Evolutionary conservation across 306 rosid genomes (phyloP).

Genomic region (Cercis canadensis): DNA sequence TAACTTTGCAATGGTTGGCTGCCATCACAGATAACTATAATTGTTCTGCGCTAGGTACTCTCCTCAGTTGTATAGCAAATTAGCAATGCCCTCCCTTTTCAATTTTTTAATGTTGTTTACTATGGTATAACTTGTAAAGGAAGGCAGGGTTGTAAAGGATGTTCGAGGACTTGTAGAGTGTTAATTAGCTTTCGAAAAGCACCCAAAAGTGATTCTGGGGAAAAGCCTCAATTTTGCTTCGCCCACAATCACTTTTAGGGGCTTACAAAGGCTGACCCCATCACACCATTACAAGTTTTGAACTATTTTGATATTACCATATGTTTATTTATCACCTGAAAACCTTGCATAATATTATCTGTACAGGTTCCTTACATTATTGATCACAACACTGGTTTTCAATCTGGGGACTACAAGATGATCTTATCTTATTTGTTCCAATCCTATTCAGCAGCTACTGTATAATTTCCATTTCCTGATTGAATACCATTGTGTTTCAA

Average conservation of each 20-base stretch:
- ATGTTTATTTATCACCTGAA: conserved; percentile 9
- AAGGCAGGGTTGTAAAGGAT: neutral
- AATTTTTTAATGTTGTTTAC: too few species aligned
- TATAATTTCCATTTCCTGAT: conserved; percentile 26
- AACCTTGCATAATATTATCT: conserved; percentile 34
- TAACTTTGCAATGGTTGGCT: conserved; percentile 7
- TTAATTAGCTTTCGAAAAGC: too few species aligned
- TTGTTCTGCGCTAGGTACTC: neutral
- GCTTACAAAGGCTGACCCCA: too few species aligned
- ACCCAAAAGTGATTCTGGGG: too few species aligned
- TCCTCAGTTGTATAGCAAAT: neutral
- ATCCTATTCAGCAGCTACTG: conserved; percentile 59
- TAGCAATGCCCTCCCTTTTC: too few species aligned
- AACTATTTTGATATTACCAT: neutral
- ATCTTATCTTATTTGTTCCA: conserved; percentile 74
- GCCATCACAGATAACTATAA: conserved; percentile 3
- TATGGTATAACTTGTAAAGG: neutral
- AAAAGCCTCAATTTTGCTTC: too few species aligned
- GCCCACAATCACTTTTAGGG: too few species aligned
- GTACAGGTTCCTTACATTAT: conserved; percentile 80
- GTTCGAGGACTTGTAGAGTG: neutral
- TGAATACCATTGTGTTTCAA: conserved; percentile 9
- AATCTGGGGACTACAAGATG: conserved; percentile 66
- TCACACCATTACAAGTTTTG: neutral
- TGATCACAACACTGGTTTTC: conserved; percentile 77